Base-by-base conservation (phyloP, 2,329 filamentous ascomycete genomes). In the Phaeophleospora eucalypticola region DNA sequence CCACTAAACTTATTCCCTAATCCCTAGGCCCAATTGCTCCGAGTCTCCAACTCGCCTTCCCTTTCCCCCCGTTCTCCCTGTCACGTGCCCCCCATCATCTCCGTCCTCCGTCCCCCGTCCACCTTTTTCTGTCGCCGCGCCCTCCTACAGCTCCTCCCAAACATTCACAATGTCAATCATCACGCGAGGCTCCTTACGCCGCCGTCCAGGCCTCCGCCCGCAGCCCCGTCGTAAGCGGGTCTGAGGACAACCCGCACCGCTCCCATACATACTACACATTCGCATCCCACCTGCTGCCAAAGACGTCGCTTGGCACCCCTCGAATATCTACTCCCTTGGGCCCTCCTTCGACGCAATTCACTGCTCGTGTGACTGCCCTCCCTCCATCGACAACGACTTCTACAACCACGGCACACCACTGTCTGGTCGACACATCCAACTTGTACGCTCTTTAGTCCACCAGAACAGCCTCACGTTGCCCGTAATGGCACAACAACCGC, bases 211-310 rank as follows among this genome's bases (percentile, higher is more conserved):
- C n/a, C 36, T 68, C 58, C 66, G 65, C 67, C 68, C 69, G 69
- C 71, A 71, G 69, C 68, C 69, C 68, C 69, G 71, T 71, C 69
- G 67, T 65, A 70, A 71, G 67, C 69, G 71, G 71, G 70, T 71
- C 67, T 75, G 72, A 75, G 49, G 53, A 64, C 62, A 53, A 51
- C 57, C 38, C 49, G 36, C 17, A 32, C 42, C n/a, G n/a, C n/a
- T n/a, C n/a, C n/a, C n/a, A n/a, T n/a, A n/a, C n/a, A n/a, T n/a
- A n/a, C n/a, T n/a, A 24, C 24, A 33, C 45, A 19, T 17, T 18
- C 14, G 20, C 32, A 42, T 37, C 43, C 35, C 41, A 45, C 42
- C 40, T 40, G 33, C 35, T 46, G 37, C 42, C 7, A 29, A 12
- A 29, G 24, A 29, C 7, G 44, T 32, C 46, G 43, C 56, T 54